Conservation (phyloP, 805 yeast species). For the Zygosaccharomyces gambellarensis region DNA sequence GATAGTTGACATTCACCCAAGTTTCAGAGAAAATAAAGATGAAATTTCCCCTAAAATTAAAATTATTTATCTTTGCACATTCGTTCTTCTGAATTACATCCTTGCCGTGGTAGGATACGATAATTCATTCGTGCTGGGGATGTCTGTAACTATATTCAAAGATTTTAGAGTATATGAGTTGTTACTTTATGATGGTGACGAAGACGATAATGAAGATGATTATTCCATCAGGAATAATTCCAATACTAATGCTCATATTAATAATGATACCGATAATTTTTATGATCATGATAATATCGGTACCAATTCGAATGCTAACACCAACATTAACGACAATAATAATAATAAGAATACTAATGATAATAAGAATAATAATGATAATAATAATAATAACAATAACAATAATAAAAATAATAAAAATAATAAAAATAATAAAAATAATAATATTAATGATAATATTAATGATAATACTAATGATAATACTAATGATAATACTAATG, state of each 20-base stretch:
- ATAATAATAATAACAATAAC: slow-evolving; percentile 6
- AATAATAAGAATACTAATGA: not conserved
- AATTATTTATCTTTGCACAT: slow-evolving; percentile 36
- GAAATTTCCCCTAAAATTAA: slow-evolving; percentile 31
- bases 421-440: not conserved
- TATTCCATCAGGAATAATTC: slow-evolving; percentile 4
- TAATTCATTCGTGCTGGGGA: slow-evolving; percentile 53
- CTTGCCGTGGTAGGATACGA: slow-evolving; percentile 56
- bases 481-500: slow-evolving; percentile 8
- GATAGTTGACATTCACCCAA: slow-evolving; percentile 32
- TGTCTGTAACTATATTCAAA: slow-evolving; percentile 50
- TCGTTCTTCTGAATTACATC: slow-evolving; percentile 49
- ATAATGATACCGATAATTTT: slow-evolving; percentile 2
- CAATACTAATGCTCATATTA: not conserved
- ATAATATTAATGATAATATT: not conserved
- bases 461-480: not conserved
- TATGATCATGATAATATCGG: not conserved
- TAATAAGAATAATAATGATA: not conserved
- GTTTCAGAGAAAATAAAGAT: slow-evolving; percentile 27
- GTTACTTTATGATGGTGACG: slow-evolving; percentile 26
- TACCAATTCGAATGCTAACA: slow-evolving; percentile 8
- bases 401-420: slow-evolving; percentile 1
- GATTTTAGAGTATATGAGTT: slow-evolving; percentile 49
- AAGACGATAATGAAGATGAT: slow-evolving; percentile 9
- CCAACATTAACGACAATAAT: slow-evolving; percentile 5